Evolutionary conservation across 257 asterid genomes (phyloP).

Genomic region (Apocynum venetum): DNA sequence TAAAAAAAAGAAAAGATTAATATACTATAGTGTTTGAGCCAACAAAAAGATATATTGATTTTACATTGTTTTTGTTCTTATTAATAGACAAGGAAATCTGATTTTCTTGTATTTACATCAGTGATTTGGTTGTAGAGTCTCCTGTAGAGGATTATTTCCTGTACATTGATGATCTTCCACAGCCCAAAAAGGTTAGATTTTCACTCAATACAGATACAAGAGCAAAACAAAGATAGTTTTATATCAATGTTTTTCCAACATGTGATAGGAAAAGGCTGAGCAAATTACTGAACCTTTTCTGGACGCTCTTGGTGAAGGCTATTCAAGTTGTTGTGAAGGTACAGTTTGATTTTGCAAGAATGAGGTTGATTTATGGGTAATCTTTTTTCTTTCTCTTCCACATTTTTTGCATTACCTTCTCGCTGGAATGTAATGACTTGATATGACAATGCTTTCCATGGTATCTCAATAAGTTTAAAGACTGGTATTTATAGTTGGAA

Average conservation of each 20-base stretch:
- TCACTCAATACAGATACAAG: background rate
- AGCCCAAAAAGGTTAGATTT: constrained; percentile 56
- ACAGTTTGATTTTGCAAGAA: constrained; percentile 6
- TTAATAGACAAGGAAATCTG: background rate
- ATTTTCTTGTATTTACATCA: constrained; percentile 9
- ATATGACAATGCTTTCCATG: background rate
- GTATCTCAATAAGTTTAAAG: background rate
- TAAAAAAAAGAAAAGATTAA: too few relatives aligned
- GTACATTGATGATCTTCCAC: constrained; percentile 80
- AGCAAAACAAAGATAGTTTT: constrained; percentile 8
- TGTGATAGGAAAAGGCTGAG: constrained; percentile 69
- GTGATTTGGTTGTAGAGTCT: constrained; percentile 90
- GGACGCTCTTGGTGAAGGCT: constrained; percentile 93
- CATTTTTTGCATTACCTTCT: background rate
- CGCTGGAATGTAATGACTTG: background rate
- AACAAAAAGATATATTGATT: background rate
- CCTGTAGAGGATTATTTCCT: constrained; percentile 85
- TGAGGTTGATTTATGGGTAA: background rate
- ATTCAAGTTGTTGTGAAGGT: constrained; percentile 89
- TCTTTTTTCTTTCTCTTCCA: background rate
- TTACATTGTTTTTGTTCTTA: background rate
- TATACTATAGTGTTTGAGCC: background rate
- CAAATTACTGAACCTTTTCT: constrained; percentile 53
- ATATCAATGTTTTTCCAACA: constrained; percentile 12
- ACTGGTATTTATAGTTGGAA: background rate